Percentiles rank a stretch among this genome's conserved stretches.
phyloP scores from a whole-genome alignment of 75 land plant genomes.

The Sequoia sempervirens region DNA sequence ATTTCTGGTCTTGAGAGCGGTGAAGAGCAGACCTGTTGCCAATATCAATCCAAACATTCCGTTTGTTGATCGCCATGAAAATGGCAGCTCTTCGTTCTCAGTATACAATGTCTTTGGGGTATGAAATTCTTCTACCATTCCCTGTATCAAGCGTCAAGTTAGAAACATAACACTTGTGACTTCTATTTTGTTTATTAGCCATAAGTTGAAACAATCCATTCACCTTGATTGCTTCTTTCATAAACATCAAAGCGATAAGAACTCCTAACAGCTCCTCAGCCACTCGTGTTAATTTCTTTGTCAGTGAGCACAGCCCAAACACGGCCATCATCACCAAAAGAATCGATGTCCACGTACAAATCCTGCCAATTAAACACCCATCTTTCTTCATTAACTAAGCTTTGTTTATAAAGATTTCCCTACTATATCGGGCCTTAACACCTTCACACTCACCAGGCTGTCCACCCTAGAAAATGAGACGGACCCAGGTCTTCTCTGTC shows the following conservation, averaged over 20 bases:
- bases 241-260: constrained; percentile 39
- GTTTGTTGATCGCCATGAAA: constrained; percentile 66
- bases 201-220: neutral
- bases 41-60: constrained; percentile 70
- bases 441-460: constrained; percentile 19
- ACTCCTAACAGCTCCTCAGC: constrained; percentile 50
- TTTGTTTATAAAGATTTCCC: neutral
- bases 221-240: constrained; percentile 43
- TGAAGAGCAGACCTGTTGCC: constrained; percentile 58
- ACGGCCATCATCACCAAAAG: constrained; percentile 20
- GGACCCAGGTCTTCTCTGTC: constrained; percentile 21
- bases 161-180: neutral
- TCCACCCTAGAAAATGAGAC: constrained; percentile 28
- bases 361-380: constrained; percentile 16
- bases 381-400: too few relatives aligned
- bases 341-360: constrained; percentile 35
- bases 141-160: constrained; percentile 11
- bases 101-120: neutral
- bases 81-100: constrained; percentile 17
- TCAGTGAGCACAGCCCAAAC: constrained; percentile 31
- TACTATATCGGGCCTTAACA: neutral
- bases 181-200: neutral
- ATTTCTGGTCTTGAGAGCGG: constrained; percentile 50
- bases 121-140: neutral
- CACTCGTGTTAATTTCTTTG: constrained; percentile 36